These are phyloP conservation scores for Fusarium sp. DNA, from an alignment of 2,329 filamentous ascomycete genomes.

Conservation along the genomic window DNA sequence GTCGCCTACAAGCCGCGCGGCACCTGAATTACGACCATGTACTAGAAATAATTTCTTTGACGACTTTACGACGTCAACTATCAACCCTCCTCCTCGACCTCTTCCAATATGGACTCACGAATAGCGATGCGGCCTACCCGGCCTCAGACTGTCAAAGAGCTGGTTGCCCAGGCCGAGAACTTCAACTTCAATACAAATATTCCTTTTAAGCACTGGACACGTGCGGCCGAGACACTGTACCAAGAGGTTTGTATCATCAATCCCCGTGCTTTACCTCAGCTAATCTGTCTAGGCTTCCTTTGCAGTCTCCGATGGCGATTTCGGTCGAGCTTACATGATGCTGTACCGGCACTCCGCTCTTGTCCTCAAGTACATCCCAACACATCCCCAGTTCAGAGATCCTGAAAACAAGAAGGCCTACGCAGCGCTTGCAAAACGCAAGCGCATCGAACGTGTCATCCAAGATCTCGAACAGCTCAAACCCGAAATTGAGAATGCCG, in stretches of 20 bases:
- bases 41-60: conserved; percentile 26
- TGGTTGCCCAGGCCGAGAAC: conserved; percentile 78
- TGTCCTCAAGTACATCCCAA: conserved; percentile 78
- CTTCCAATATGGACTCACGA: conserved; percentile 45
- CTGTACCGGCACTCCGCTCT: conserved; percentile 90
- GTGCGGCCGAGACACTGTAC: conserved; percentile 80
- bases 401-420: conserved; percentile 73
- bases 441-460: conserved; percentile 68
- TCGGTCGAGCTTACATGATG: conserved; percentile 88
- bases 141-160: conserved; percentile 79
- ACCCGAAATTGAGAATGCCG: conserved; percentile 77
- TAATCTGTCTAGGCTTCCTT: conserved; percentile 73
- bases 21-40: conserved; percentile 21
- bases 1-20: conserved; percentile 23
- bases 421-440: conserved; percentile 60
- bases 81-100: background rate
- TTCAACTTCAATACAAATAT: conserved; percentile 85
- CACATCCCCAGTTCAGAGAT: conserved; percentile 79
- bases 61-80: conserved; percentile 20
- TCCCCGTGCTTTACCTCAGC: background rate
- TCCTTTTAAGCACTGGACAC: conserved; percentile 82
- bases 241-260: conserved; percentile 72
- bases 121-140: conserved; percentile 53
- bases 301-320: conserved; percentile 86
- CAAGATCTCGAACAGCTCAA: conserved; percentile 81